phyloP scores from a whole-genome alignment of 1,284 basidiomycete species.

The Grifola frondosa region DNA sequence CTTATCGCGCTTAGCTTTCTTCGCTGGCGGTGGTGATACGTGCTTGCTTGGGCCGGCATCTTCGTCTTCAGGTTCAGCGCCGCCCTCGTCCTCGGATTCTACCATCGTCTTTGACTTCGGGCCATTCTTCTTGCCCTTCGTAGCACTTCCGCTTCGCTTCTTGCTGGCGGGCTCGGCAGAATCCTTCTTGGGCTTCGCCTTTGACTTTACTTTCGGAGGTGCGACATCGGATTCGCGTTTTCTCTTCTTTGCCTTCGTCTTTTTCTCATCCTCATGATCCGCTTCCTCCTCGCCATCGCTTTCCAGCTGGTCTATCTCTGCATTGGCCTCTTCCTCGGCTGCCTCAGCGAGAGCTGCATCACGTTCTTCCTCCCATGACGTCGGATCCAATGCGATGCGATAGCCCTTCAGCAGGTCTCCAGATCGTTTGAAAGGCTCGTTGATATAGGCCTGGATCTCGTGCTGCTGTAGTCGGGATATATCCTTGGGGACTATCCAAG shows the following conservation, averaged over 20 bases:
- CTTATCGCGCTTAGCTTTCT: constrained; percentile 66
- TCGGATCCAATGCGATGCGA: constrained; percentile 79
- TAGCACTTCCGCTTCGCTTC: constrained; percentile 39
- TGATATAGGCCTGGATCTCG: constrained; percentile 85
- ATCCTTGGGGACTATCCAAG: constrained; percentile 85
- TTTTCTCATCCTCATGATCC: constrained; percentile 54
- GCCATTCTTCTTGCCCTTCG: constrained; percentile 58
- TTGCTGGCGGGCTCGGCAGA: constrained; percentile 40
- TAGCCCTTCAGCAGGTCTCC: constrained; percentile 82
- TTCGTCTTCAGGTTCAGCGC: constrained; percentile 41
- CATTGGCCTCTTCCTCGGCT: constrained; percentile 59
- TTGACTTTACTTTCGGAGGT: constrained; percentile 31
- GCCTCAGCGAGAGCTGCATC: constrained; percentile 44
- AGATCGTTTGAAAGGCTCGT: constrained; percentile 70
- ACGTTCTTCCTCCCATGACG: constrained; percentile 68
- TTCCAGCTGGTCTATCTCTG: constrained; percentile 67
- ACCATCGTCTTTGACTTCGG: constrained; percentile 64
- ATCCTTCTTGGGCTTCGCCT: constrained; percentile 61
- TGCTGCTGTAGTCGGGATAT: constrained; percentile 76
- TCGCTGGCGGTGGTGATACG: constrained; percentile 58
- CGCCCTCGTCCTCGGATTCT: constrained; percentile 73
- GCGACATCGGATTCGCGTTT: constrained; percentile 50
- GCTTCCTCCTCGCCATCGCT: constrained; percentile 57
- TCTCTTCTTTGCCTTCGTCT: constrained; percentile 43
- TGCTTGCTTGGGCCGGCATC: constrained; percentile 56